These are phyloP conservation scores for Lactarius tabidus DNA, from an alignment of 768 basidiomycete species.

Conservation along the genomic window DNA sequence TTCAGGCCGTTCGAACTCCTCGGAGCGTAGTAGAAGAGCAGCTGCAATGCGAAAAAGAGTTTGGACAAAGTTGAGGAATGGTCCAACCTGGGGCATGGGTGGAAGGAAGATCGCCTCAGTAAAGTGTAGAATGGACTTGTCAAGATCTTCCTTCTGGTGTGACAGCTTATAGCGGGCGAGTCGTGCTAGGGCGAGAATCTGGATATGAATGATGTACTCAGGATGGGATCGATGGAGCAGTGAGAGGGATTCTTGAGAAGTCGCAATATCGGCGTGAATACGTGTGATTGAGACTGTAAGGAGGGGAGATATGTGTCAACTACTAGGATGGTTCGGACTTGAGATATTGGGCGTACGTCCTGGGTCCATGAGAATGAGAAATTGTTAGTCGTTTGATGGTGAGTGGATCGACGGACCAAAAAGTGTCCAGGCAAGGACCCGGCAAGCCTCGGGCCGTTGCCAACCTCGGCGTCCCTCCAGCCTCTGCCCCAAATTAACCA, in stretches of 20 bases:
- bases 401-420: too few relatives aligned
- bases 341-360: neutral
- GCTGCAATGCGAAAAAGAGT: too few relatives aligned
- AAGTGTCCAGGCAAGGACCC: too few relatives aligned
- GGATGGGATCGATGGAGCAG: neutral
- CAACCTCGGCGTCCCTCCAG: too few relatives aligned
- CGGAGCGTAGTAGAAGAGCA: neutral
- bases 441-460: too few relatives aligned
- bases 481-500: too few relatives aligned
- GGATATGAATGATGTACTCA: neutral
- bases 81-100: neutral
- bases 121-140: neutral
- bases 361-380: neutral
- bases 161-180: accelerated
- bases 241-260: neutral
- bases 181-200: neutral
- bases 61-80: neutral
- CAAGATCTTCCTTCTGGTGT: neutral
- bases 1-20: neutral
- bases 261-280: neutral
- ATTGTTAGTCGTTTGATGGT: too few relatives aligned
- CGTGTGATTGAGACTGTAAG: neutral
- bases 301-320: neutral
- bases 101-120: neutral
- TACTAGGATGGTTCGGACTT: neutral